Evolutionary conservation across 495 filamentous ascomycete species (phyloP), one percentile per base, ranked within the genome.

Genomic region (Durotheca rogersii): DNA sequence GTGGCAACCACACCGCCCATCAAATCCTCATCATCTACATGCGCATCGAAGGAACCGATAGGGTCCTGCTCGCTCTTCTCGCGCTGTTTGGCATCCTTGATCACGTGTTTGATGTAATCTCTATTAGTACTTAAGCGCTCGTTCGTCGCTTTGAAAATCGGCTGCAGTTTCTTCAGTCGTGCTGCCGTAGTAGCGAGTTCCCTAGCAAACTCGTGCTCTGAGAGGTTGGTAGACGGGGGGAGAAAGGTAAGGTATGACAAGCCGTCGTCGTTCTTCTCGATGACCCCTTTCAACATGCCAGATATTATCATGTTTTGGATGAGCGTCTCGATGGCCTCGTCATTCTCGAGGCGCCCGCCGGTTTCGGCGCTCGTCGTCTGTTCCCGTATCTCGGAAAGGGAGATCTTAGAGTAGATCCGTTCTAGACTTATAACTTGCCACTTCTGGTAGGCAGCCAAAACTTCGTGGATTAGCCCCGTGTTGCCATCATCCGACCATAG

Each of bases 11-110:
- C 32, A 32, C 78, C 77, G 20, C 70, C 80, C 84, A 88, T 87
- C 31, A 88, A 69, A 58, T 88, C 83, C 62, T 87, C 84, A 38
- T 87, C 84, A 39, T 82, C 75, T 2, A 81, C 70, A 34, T 69
- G 60, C 4, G 60, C 60, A 47, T 68, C 69, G 30, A 71, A 71
- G 9, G 47, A 60, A 6, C 42, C 58, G 48, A 58, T 52, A 20
- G 47, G 60, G 35, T 63, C 55, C 21, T 43, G 59, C 27, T 69
- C 74, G n/a, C 65, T 58, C 40, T 66, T 60, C 19, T 70, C 69
- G 31, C 41, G 18, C 16, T 62, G 64, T 56, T 72, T 78, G 41
- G 73, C 71, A 41, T 72, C 70, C 52, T 67, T 77, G 14, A 72
- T 64, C 30, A 76, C 9, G 33, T 69, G 70, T 12, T 73, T 70